These are phyloP conservation scores for Diaporthe aspalathi DNA, from an alignment of 2,329 filamentous ascomycete genomes.

Conservation along the genomic window DNA sequence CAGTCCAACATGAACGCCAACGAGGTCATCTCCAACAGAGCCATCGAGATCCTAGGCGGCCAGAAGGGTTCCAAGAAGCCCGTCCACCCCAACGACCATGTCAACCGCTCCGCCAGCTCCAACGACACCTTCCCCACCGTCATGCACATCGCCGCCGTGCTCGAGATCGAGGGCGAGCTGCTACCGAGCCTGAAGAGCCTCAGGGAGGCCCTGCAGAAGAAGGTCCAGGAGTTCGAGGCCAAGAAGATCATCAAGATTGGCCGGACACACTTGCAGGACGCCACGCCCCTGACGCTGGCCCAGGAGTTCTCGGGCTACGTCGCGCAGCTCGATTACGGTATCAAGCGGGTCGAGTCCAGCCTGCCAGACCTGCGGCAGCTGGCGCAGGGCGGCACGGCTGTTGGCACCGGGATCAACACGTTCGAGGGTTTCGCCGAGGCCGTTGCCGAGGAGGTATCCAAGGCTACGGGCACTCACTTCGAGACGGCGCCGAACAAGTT, in stretches of 20 bases:
- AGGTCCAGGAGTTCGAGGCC: constrained; percentile 86
- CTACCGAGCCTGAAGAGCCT: constrained; percentile 86
- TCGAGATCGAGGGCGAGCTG: constrained; percentile 89
- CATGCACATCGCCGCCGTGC: constrained; percentile 98
- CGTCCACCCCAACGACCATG: constrained; percentile 98
- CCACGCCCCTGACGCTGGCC: constrained; percentile 92
- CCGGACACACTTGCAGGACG: constrained; percentile 96
- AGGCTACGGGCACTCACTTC: constrained; percentile 93
- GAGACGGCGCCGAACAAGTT: constrained; percentile 99
- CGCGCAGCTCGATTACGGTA: constrained; percentile 90
- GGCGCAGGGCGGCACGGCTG: constrained; percentile 71
- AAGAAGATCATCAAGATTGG: constrained; percentile 98
- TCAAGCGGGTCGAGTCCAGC: constrained; percentile 76
- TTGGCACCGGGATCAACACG: constrained; percentile 97
- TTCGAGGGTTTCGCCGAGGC: constrained; percentile 95
- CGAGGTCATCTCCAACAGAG: constrained; percentile 99
- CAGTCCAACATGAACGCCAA: constrained; percentile 99
- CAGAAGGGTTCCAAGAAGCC: constrained; percentile 97
- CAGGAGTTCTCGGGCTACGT: constrained; percentile 99
- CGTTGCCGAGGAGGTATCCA: constrained; percentile 89
- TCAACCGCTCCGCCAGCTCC: constrained; percentile 98
- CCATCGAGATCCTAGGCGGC: constrained; percentile 96
- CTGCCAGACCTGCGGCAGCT: constrained; percentile 53
- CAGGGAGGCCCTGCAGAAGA: constrained; percentile 84
- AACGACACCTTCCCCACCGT: constrained; percentile 99